Conservation (phyloP, 352 stramenopile genomes). For the Phytophthora niederhauseri region DNA sequence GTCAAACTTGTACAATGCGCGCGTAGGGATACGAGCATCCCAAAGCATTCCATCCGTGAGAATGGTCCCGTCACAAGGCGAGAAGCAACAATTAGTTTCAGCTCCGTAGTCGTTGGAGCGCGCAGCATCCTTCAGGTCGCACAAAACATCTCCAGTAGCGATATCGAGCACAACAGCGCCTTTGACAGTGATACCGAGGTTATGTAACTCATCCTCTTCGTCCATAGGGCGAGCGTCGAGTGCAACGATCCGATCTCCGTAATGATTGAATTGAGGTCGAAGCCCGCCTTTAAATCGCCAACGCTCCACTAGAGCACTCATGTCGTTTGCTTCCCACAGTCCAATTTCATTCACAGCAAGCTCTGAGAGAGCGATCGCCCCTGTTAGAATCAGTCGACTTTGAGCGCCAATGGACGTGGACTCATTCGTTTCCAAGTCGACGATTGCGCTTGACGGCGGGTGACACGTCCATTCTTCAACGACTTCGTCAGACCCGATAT, state of each 20-base stretch:
- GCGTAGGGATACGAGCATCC: slow-evolving; percentile 73
- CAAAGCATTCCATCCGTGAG: slow-evolving; percentile 85
- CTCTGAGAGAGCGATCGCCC: slow-evolving; percentile 48
- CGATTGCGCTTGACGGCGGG: slow-evolving; percentile 67
- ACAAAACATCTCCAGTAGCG: slow-evolving; percentile 64
- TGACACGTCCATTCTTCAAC: slow-evolving; percentile 83
- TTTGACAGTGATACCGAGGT: slow-evolving; percentile 33
- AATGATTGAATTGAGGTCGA: slow-evolving; percentile 79
- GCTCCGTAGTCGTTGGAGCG: slow-evolving; percentile 77
- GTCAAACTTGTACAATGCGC: slow-evolving; percentile 89
- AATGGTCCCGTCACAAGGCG: slow-evolving; percentile 71
- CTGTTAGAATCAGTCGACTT: slow-evolving; percentile 65
- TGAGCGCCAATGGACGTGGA: slow-evolving; percentile 53
- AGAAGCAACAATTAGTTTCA: slow-evolving; percentile 85
- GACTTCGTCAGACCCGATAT: slow-evolving; percentile 67
- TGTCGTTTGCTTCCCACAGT: slow-evolving; percentile 75
- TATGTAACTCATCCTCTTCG: slow-evolving; percentile 42
- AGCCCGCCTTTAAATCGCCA: slow-evolving; percentile 71
- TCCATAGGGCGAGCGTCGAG: slow-evolving; percentile 55
- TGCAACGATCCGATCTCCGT: slow-evolving; percentile 73
- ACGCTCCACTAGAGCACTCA: slow-evolving; percentile 51
- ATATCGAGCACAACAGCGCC: slow-evolving; percentile 75
- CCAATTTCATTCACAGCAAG: slow-evolving; percentile 68
- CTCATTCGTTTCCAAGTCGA: slow-evolving; percentile 77
- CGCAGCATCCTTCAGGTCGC: slow-evolving; percentile 62